Base-by-base conservation (phyloP, 441 rosid genomes). In the Jatropha multifida region DNA sequence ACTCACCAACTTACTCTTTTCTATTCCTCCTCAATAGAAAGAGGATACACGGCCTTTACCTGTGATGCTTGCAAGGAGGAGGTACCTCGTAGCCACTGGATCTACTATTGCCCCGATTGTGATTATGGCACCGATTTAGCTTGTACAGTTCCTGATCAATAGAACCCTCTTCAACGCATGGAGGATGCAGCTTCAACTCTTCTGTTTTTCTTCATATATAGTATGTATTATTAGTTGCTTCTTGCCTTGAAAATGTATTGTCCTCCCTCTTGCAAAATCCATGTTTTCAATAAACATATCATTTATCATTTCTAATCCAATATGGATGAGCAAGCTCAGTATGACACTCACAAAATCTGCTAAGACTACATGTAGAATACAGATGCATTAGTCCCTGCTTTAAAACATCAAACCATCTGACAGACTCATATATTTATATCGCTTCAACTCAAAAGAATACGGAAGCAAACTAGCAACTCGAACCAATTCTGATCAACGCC, bases 41-140 rank as follows among this genome's bases (percentile, higher is more conserved):
- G 38, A 44, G 69, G 27, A 6, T 5, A 4, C 18, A 18, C 49
- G 4, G 17, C 66, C 6, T 78, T 76, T n/a, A 9, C 68, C 8
- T 80, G 82, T 76, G 81, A 73, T 73, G 46, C 20, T 41, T 76
- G 77, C 68, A 59, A 18, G 48, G 48, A 61, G n/a, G 59, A 63
- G 8, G 76, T 76, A 17, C 56, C 56, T 20, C 23, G 55, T 10
- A 44, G 52, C 32, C n/a, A 32, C 10, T 80, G 86, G 86, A 63
- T 80, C 46, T 78, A 83, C 60, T 70, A 73, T 20, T 77, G 81
- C 41, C 41, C 62, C 1, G 69, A 69, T 48, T 83, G 80, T 14
- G 78, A 80, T 65, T 83, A 59, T 65, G 80, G 86, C 14, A 73
- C 77, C 6, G 69, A 80, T 48, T 32, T 74, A 2, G 54, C 42